Conservation (phyloP, 1,284 basidiomycete species). For the Irpex lacteus region DNA sequence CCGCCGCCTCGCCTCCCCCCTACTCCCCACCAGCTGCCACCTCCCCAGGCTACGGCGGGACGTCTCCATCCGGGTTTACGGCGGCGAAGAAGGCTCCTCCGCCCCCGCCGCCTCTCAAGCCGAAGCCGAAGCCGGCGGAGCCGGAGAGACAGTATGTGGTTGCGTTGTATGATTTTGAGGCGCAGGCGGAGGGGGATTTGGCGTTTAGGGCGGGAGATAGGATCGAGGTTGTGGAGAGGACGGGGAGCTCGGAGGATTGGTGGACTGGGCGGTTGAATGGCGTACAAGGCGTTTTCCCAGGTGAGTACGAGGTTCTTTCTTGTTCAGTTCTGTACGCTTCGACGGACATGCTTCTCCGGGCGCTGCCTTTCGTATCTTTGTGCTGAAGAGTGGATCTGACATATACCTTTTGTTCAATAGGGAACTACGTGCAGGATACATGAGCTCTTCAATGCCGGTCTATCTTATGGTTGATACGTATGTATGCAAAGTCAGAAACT, state of each 20-base stretch:
- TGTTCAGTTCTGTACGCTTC: too few species aligned
- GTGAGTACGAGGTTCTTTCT: slow-evolving; percentile 36
- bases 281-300: slow-evolving; percentile 90
- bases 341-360: too few species aligned
- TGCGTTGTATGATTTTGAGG: slow-evolving; percentile 93
- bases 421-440: slow-evolving; percentile 10
- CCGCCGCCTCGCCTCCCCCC: slow-evolving; percentile 48
- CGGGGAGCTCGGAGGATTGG: slow-evolving; percentile 90
- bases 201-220: slow-evolving; percentile 90
- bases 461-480: not conserved
- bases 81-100: slow-evolving; percentile 74
- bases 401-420: not conserved
- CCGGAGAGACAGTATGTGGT: slow-evolving; percentile 76
- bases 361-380: too few species aligned
- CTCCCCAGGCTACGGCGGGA: slow-evolving; percentile 11
- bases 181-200: slow-evolving; percentile 92
- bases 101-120: slow-evolving; percentile 81
- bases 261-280: slow-evolving; percentile 94
- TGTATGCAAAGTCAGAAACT: not conserved
- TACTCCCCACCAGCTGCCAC: slow-evolving; percentile 43
- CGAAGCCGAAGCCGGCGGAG: slow-evolving; percentile 70
- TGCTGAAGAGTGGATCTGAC: not conserved
- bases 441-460: not conserved
- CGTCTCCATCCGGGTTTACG: slow-evolving; percentile 31
- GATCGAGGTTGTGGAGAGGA: slow-evolving; percentile 90